These are phyloP conservation scores for Immersiporthe knoxdaviesiana DNA, from an alignment of 2,329 filamentous ascomycete species.

Conservation along the genomic window DNA sequence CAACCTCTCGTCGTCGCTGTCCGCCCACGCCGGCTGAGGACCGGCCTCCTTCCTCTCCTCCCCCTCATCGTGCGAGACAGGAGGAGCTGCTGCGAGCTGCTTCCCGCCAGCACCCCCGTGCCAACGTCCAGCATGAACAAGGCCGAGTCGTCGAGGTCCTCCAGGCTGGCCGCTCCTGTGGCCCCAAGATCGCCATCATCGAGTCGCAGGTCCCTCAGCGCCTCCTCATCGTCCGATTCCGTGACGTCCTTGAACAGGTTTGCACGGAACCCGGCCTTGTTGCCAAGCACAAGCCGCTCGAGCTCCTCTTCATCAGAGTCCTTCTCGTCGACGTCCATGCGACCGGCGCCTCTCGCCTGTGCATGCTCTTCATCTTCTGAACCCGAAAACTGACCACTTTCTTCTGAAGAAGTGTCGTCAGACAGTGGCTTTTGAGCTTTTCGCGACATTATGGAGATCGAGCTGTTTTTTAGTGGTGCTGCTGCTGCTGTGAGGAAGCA, in stretches of 20 bases:
- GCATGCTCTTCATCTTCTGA: slow-evolving; percentile 29
- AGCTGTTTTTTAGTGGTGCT: not conserved
- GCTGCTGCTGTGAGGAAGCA: not conserved
- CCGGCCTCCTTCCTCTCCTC: slow-evolving; percentile 30
- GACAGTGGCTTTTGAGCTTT: slow-evolving; percentile 19
- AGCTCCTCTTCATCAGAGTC: slow-evolving; percentile 84
- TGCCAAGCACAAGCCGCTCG: slow-evolving; percentile 86
- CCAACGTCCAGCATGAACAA: slow-evolving; percentile 83
- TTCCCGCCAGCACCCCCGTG: slow-evolving; percentile 44
- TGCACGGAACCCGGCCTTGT: slow-evolving; percentile 78
- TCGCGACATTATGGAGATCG: slow-evolving; percentile 23
- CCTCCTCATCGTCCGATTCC: slow-evolving; percentile 41
- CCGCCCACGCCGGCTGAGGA: slow-evolving; percentile 76
- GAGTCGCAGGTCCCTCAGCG: slow-evolving; percentile 40
- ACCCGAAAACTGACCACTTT: slow-evolving; percentile 32
- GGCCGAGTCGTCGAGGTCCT: slow-evolving; percentile 72
- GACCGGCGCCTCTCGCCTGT: slow-evolving; percentile 33
- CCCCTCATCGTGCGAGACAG: slow-evolving; percentile 31
- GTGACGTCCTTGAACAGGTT: slow-evolving; percentile 66
- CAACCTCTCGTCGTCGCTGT: slow-evolving; percentile 92
- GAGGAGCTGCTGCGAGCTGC: slow-evolving; percentile 37
- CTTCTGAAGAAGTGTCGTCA: slow-evolving; percentile 36
- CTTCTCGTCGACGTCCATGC: slow-evolving; percentile 58
- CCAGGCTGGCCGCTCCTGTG: slow-evolving; percentile 31
- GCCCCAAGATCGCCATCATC: slow-evolving; percentile 34